Conservation (phyloP, 2,329 filamentous ascomycete genomes). For the Diaporthe velutina region DNA sequence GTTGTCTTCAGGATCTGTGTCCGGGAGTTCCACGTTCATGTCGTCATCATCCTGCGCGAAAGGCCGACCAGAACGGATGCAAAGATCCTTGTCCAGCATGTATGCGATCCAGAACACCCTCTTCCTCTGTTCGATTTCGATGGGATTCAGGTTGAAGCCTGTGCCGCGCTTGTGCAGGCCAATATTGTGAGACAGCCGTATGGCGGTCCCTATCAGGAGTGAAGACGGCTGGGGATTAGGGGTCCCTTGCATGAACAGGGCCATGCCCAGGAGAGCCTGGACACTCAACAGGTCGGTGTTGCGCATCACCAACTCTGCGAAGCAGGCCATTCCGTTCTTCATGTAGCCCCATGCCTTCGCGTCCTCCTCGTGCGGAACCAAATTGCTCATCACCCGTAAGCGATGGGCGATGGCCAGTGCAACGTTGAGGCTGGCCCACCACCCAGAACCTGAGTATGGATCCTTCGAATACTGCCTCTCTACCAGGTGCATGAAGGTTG, state of each 20-base stretch:
- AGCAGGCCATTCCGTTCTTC: slow-evolving; percentile 95
- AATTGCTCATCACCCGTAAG: slow-evolving; percentile 93
- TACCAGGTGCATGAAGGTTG: slow-evolving; percentile 97
- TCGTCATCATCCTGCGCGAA: slow-evolving; percentile 75
- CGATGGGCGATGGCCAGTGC: slow-evolving; percentile 93
- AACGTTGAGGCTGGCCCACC: slow-evolving; percentile 98
- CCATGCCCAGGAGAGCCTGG: slow-evolving; percentile 93
- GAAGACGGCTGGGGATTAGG: slow-evolving; percentile 97
- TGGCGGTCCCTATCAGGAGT: slow-evolving; percentile 89
- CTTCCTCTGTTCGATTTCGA: slow-evolving; percentile 91
- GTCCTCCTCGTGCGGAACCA: slow-evolving; percentile 91
- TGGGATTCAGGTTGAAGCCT: slow-evolving; percentile 91
- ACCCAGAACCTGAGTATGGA: slow-evolving; percentile 94
- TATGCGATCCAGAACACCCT: slow-evolving; percentile 77
- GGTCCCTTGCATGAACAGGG: slow-evolving; percentile 94
- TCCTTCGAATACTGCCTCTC: slow-evolving; percentile 93
- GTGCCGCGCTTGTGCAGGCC: slow-evolving; percentile 94
- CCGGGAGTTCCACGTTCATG: slow-evolving; percentile 97
- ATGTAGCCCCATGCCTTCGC: slow-evolving; percentile 95
- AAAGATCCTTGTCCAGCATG: slow-evolving; percentile 74
- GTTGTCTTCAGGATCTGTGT: slow-evolving; percentile 89
- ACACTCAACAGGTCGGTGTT: slow-evolving; percentile 96
- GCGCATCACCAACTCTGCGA: slow-evolving; percentile 93
- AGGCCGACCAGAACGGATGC: slow-evolving; percentile 70
- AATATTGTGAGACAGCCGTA: slow-evolving; percentile 92